A percentile compares a stretch with the other conserved stretches of the same genome.
Conservation (phyloP, 306 rosid species). For the Comarum palustre region DNA sequence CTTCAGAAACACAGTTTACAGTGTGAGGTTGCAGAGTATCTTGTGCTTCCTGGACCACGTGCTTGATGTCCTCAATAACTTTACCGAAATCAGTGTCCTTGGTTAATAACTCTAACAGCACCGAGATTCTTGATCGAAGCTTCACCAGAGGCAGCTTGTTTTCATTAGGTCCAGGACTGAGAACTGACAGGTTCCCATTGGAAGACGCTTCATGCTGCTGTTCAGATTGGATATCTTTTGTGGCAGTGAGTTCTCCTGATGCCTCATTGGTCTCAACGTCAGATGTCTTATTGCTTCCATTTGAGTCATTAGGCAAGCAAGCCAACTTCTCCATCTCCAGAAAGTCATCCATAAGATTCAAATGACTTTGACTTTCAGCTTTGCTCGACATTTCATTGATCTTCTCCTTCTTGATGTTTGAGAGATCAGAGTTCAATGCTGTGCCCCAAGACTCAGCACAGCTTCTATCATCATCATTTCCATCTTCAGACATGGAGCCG, state of each 20-base stretch:
- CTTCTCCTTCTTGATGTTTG: slow-evolving; percentile 59
- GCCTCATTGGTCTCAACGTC: slow-evolving; percentile 38
- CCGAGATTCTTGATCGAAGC: slow-evolving; percentile 68
- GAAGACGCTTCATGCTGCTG: slow-evolving; percentile 38
- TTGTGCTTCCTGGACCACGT: slow-evolving; percentile 61
- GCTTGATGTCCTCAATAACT: slow-evolving; percentile 71
- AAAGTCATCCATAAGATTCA: slow-evolving; percentile 97
- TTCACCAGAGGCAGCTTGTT: slow-evolving; percentile 44
- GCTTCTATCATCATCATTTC: slow-evolving; percentile 73
- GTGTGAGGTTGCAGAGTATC: slow-evolving; percentile 41
- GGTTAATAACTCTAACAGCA: slow-evolving; percentile 59
- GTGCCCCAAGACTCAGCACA: slow-evolving; percentile 77
- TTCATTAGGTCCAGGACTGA: slow-evolving; percentile 31
- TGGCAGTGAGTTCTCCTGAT: slow-evolving; percentile 25
- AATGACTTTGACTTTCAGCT: slow-evolving; percentile 59
- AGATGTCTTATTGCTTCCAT: slow-evolving; percentile 41
- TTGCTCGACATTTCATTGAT: slow-evolving; percentile 50
- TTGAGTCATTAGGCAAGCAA: slow-evolving; percentile 62
- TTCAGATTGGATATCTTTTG: slow-evolving; percentile 40
- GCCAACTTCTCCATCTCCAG: slow-evolving; percentile 97
- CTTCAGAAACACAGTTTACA: slow-evolving; percentile 38
- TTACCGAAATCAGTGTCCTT: slow-evolving; percentile 67
- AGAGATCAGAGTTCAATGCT: slow-evolving; percentile 48
- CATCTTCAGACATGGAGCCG: slow-evolving; percentile 90
- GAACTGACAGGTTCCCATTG: slow-evolving; percentile 24